Base-by-base conservation (phyloP, 129 eudicot species). In the Saussurea involucrata region DNA sequence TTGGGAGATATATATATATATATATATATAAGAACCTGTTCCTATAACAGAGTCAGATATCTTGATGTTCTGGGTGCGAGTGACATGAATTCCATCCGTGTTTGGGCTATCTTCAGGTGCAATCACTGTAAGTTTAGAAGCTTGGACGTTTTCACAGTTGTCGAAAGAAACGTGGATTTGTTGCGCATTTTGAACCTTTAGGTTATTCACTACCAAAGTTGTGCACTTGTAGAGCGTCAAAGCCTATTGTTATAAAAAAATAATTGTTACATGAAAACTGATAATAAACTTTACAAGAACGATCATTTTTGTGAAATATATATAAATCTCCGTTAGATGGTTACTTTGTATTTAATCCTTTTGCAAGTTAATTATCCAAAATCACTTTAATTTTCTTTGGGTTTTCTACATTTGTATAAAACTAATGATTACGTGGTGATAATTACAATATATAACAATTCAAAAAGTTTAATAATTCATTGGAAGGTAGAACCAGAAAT, bases 41-140 rank as follows among this genome's bases (percentile, higher is more conserved):
- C 83, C 87, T 27, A 94, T 87, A 33, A 22, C 27, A 15, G 78
- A 76, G 72, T 42, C 69, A 1, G 86, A 82, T 49, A 94, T 76
- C 15, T 71, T 77, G 77, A 94, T 89, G 49, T 89, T 85, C 63
- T 89, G 78, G 15, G 96, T 91, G 69, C 53, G 61, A 0, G 93
- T 77, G 66, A 94, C 82, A 84, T 94, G 98, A 53, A 94, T 83
- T 80, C 98, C 98, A 55, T 94, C 97, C 1, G 98, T 94, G 68
- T 94, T 91, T 55, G 98, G 98, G 75, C 98, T 91, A 20, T 83
- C 76, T 60, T 33, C 87, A 0, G 98, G 96, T 37, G 98, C 82
- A n/a, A 31, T 77, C 34, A 91, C 80, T 24, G 11, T 72, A 29
- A 94, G 78, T 21, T 85, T 70, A 0, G 96, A 91, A 63, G 76